These are phyloP conservation scores for Steccherinum ochraceum DNA, from an alignment of 768 basidiomycete species.

Conservation along the genomic window DNA sequence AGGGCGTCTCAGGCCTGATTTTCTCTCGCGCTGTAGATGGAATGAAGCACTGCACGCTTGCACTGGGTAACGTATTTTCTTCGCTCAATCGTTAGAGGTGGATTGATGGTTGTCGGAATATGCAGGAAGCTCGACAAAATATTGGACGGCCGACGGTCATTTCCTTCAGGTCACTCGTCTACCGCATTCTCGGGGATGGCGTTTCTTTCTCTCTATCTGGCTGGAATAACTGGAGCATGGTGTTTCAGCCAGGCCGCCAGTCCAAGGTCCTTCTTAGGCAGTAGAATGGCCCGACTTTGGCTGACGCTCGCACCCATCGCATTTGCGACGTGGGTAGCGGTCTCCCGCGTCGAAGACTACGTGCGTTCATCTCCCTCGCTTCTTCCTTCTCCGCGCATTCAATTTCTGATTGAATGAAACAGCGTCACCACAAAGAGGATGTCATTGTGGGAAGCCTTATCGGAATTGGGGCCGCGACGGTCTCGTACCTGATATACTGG, in stretches of 20 bases:
- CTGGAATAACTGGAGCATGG: conserved; percentile 60
- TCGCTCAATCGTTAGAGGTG: neutral
- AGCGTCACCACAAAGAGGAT: conserved; percentile 69
- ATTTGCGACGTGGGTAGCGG: conserved; percentile 55
- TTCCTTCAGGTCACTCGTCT: conserved; percentile 67
- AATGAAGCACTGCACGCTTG: conserved; percentile 39
- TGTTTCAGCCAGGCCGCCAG: conserved; percentile 35
- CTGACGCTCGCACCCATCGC: conserved; percentile 48
- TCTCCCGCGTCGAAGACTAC: conserved; percentile 60
- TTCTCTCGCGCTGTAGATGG: conserved; percentile 61
- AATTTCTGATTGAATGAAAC: neutral
- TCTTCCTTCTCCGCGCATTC: conserved; percentile 37
- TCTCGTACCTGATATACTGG: conserved; percentile 59
- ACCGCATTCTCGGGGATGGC: conserved; percentile 62
- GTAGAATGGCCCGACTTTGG: conserved; percentile 38
- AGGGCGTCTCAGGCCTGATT: conserved; percentile 58
- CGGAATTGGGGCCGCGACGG: conserved; percentile 41
- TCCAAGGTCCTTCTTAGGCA: conserved; percentile 33
- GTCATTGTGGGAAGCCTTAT: conserved; percentile 58
- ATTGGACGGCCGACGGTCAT: conserved; percentile 50
- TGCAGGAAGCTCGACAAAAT: conserved; percentile 29
- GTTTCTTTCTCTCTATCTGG: conserved; percentile 55
- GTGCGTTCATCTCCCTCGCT: conserved; percentile 29
- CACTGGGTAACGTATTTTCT: too few relatives aligned
- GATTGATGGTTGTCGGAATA: too few relatives aligned